Base-by-base conservation (phyloP, 2,329 filamentous ascomycete genomes). In the Alternaria incomplexa region DNA sequence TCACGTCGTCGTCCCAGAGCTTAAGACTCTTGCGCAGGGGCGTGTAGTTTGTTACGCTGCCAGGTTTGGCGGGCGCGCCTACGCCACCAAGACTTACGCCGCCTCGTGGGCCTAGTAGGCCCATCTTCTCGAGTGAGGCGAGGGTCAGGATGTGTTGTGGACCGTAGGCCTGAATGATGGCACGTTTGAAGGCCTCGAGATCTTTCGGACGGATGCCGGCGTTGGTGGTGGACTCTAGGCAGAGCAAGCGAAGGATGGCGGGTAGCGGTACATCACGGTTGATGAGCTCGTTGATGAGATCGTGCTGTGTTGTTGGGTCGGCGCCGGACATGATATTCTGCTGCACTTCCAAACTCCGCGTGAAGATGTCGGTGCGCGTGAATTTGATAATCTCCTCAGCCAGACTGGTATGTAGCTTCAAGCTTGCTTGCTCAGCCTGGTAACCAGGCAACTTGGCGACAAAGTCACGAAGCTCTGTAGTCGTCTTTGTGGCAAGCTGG, bases 311-410 rank as follows among this genome's bases (percentile, higher is more conserved):
- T 12, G 89, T 92, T 7, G 95, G 92, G 77, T 98, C 96, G 10
- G 92, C 89, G 30, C 95, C 95, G 0, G 94, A 94, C 23, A 93
- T 94, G 47, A 98, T 87, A 75, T 97, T 97, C 77, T 99, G 96
- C 77, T 99, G 96, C 5, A 98, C 92, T 81, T 98, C 96, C 2
- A 99, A 85, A 43, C 93, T 84, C 64, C 92, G 91, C 68, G 91
- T 92, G 83, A 99, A 99, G 61, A 92, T 88, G 73, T 98, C 95
- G 17, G 93, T 91, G 54, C 92, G 88, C 1, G 96, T 99, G 73
- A 93, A 89, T 75, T 96, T 96, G 85, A 97, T 94, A 57, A 99
- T 96, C 69, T 97, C 95, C 81, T 98, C 96, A 1, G 94, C 93
- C 47, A 99, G 86, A 8, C 91, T 92, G 2, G 94, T 97, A 75